Base-by-base conservation (phyloP, 192 early-diverging fungal genomes). In the Podila epigama region DNA sequence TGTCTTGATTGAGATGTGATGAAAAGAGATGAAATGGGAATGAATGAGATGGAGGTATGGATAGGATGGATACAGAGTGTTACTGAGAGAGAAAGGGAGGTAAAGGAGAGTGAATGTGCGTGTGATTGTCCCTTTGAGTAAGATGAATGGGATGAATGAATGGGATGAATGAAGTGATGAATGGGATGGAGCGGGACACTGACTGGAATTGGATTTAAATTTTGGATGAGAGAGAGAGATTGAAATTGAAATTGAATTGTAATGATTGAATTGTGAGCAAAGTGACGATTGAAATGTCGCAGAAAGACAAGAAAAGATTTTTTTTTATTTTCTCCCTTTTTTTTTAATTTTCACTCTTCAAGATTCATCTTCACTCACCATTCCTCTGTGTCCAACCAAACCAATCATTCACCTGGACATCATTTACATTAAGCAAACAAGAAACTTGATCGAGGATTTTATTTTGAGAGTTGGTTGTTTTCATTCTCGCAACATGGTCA, bases 211-310 rank as follows among this genome's bases (percentile, higher is more conserved):
- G n/a, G n/a, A n/a, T n/a, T n/a, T n/a, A 33, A 54, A 32, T 40
- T 5, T 39, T 25, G 9, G 33, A 62, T 31, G 51, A 40, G 33
- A 40, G 56, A 69, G 20, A 63, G 31, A 60, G 52, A 32, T 35
- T 42, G 51, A 29, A 20, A 22, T n/a, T 56, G 51, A 56, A 56
- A 56, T 9, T n/a, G n/a, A n/a, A n/a, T n/a, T n/a, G 48, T n/a
- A 13, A 22, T 51, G 48, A 51, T 51, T 51, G 48, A 51, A 51
- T 51, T 20, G 15, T 11, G 15, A 41, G 15, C 8, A 15, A 41
- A 41, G 15, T 11, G 25, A n/a, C 18, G 48, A 51, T 51, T 13
- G 48, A 51, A 22, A 13, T 20, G 18, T 16, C 8, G 40, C 16
- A 11, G 40, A 41, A 41, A 5, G 15, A 22, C 15, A 51, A 22